A percentile compares a stretch with the other conserved stretches of the same genome.
phyloP scores from a whole-genome alignment of 2,329 filamentous ascomycete species.

The Colletotrichum theobromicola region DNA sequence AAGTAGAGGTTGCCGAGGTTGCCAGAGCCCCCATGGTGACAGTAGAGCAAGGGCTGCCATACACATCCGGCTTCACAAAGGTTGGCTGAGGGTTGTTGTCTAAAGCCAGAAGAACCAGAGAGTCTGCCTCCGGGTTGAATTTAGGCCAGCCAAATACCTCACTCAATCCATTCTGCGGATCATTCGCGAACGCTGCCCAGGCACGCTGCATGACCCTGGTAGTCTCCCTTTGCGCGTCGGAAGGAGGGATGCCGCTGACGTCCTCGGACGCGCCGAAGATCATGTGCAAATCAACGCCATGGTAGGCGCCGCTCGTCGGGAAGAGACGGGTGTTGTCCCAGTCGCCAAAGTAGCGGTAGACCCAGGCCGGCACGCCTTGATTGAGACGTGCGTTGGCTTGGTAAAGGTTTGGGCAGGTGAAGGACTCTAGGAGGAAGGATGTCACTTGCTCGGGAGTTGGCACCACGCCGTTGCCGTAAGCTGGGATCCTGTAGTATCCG shows the following conservation, averaged over 20 bases:
- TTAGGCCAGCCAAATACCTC: conserved; percentile 39
- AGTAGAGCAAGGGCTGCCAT: conserved; percentile 28
- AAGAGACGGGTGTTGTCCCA: conserved; percentile 54
- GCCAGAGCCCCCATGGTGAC: conserved; percentile 27
- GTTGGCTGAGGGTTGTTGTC: conserved; percentile 26
- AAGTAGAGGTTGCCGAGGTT: conserved; percentile 10
- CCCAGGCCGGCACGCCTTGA: conserved; percentile 44
- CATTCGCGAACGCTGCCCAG: conserved; percentile 44
- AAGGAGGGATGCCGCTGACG: conserved; percentile 41
- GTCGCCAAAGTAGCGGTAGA: conserved; percentile 53
- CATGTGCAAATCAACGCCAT: conserved; percentile 53
- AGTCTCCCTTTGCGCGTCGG: conserved; percentile 32
- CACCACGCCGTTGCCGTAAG: conserved; percentile 41
- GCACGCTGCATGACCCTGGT: conserved; percentile 42
- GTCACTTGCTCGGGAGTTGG: conserved; percentile 42
- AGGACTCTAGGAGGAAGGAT: conserved; percentile 47
- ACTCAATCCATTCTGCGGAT: conserved; percentile 38
- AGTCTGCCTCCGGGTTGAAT: conserved; percentile 30
- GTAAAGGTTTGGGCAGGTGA: conserved; percentile 48
- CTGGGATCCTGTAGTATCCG: conserved; percentile 50
- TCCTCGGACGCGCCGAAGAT: conserved; percentile 46
- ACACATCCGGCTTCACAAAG: conserved; percentile 29
- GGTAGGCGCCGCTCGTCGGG: conserved; percentile 51
- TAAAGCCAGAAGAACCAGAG: conserved; percentile 29
- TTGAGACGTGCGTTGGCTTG: conserved; percentile 39